Base-by-base conservation (phyloP, 371 early-diverging fungal genomes). In the Dichotomocladium elegans region DNA sequence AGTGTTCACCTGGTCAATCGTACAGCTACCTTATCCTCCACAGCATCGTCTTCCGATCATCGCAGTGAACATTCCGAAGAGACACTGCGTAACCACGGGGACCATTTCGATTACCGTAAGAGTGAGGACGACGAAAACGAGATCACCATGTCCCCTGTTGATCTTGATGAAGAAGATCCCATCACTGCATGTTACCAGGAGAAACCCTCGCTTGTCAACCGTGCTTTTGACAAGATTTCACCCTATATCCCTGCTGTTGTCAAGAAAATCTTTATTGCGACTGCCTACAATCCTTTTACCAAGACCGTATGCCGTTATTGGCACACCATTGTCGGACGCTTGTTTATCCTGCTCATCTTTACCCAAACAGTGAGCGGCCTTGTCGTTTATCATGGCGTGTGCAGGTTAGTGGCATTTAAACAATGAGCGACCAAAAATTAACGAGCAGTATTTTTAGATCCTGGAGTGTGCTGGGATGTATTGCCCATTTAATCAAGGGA, bases 401-500 rank as follows among this genome's bases (percentile, higher is more conserved):
- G 74, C 66, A 64, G 73, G 67, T 67, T 56, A 42, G n/a, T n/a
- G 28, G 40, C 11, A n/a, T 28, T 9, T 3, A 25, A 28, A 26
- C 25, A 25, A 33, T 55, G n/a, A n/a, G n/a, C n/a, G n/a, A n/a
- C n/a, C n/a, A n/a, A n/a, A n/a, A n/a, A n/a, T n/a, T n/a, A n/a
- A n/a, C 30, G 35, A 34, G 47, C 17, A 10, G 35, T 48, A 28
- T n/a, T 35, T 17, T 21, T 55, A 63, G 60, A 26, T 58, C 59
- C 10, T 77, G 77, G 77, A 64, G 60, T 50, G 64, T 77, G 0
- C 60, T 73, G 6, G 74, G 74, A 10, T 77, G 77, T 42, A 60
- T 67, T 62, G 77, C 77, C 27, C 77, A 77, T 41, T 59, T 77
- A 31, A 73, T 77, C 55, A 77, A 77, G 40, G 77, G 77, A 12